Base-by-base conservation (phyloP, 164 flowering plant genomes). In the Magnolia kwangsiensis region DNA sequence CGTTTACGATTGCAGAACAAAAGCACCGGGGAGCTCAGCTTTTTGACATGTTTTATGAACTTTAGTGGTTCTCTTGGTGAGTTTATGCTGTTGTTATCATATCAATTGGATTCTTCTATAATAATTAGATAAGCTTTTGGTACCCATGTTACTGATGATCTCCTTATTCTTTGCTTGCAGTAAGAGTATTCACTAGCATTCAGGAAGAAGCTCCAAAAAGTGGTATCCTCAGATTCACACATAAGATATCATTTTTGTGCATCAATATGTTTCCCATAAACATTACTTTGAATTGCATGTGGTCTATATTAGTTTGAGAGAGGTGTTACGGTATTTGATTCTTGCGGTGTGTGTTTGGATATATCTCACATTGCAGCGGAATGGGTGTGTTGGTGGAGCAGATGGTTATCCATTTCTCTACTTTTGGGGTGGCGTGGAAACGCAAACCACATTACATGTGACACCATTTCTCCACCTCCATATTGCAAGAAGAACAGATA, bases 1-100 rank as follows among this genome's bases (percentile, higher is more conserved):
- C 27, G 51, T 55, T 70, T 45, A 70, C 1, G 14, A 21, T 45
- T 82, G 78, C 95, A 95, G 98, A 93, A 86, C 83, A 92, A 90
- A 80, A 92, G 97, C 80, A 95, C 98, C 0, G 98, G 98, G 64
- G 92, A 92, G 80, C 98, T 95, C 71, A 95, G 98, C 87, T 95
- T 93, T 82, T 81, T 95, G 79, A 95, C 98, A 76, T 87, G 81
- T 75, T 89, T 95, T 7, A 91, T 95, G 98, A 95, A 93, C 81
- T 89, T 84, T 84, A 91, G 75, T 21, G 98, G 98, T 79, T 90
- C 97, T 76, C 78, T 85, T 81, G 97, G 98, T 95, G 76, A 85
- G 92, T 80, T 76, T 27, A 14, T 31, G 18, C 79, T 63, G 50
- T 7, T 24, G 13, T 80, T 67, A 24, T 8, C 63, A 19, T 27